Evolutionary conservation across 164 flowering plant genomes (phyloP), one percentile per base, ranked within the genome.

Genomic region (Vitis labrusca): DNA sequence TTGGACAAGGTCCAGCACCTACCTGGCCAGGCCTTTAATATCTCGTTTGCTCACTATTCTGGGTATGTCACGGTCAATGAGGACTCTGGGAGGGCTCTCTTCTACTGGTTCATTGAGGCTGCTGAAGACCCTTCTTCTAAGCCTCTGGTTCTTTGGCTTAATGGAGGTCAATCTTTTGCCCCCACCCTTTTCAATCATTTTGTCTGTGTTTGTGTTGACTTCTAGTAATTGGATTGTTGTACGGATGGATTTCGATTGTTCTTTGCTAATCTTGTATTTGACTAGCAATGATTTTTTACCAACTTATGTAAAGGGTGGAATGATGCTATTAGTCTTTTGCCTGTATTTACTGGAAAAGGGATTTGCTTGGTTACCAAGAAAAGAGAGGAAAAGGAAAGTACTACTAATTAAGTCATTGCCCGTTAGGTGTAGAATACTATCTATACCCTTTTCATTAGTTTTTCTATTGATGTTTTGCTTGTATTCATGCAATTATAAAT

Each of bases 41-140:
- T 90, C 27, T 80, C 73, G 68, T 94, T 94, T 73, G 85, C 81
- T 1, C 98, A 94, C 47, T 92, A 86, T 62, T 74, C 98, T 71
- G 97, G 97, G 23, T 91, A 87, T 78, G 83, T 92, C 14, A 82
- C 87, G 5, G 97, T 91, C 59, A 86, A 91, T 65, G 78, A 94
- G 65, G 74, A 72, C 9, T 73, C 85, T 50, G 97, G 91, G 65
- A 89, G 97, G 79, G 77, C 90, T 9, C 81, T 92, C 17, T 94
- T 94, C 74, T 94, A 94, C 64, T 94, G 97, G 98, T 84, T 92
- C 71, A 61, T 91, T 75, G 95, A 94, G 71, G 97, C 98, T 72
- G 85, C 49, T 49, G 88, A 92, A 10, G 90, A 87, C 57, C 88
- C 98, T 69, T 78, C 80, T 71, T 86, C 97, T 15, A 94, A 91